Evolutionary conservation across 345 rosid genomes (phyloP), one percentile per base, ranked within the genome.

Genomic region (Kernera saxatilis): DNA sequence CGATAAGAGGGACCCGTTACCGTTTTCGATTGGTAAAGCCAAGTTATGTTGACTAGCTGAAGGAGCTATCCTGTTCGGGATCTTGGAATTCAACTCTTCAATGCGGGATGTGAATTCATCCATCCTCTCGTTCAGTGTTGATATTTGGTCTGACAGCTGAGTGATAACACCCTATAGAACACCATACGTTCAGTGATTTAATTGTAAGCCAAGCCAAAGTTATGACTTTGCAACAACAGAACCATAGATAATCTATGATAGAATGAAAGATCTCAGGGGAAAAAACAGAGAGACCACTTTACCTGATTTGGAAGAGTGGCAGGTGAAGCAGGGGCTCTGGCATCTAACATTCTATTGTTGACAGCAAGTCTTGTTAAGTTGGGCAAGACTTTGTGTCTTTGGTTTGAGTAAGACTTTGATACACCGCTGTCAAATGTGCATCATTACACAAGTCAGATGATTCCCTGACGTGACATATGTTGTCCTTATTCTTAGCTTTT

Each of bases 71-170:
- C 81, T 80, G 72, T 56, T 51, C 8, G 81, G 71, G 56, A 85
- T 73, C 84, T 91, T 94, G 72, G 90, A 83, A 79, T 89, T 94
- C 64, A 94, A 70, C 84, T 91, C 92, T 64, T 86, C 97, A 1
- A 91, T 82, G 64, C 91, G 95, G 21, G 96, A 80, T 50, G 92
- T 85, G 57, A 94, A 88, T 67, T 89, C 96, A 69, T 94, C 97
- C 96, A 89, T 94, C 80, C 97, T 86, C 83, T 94, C 96, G 25
- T 86, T 94, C 82, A 88, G 75, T 32, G 96, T 94, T n/a, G 95
- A 90, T 45, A 94, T 91, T 82, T 94, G 97, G 51, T 94, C 99
- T 5, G 97, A 89, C 30, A 91, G 97, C 77, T 91, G 99, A 73
- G 90, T 84, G 49, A 89, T 65, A 14, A 82, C 84, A 55, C 98